Evolutionary conservation across 108 stramenopile genomes (phyloP), one percentile per base, ranked within the genome.

Genomic region (Skeletonema costatum): DNA sequence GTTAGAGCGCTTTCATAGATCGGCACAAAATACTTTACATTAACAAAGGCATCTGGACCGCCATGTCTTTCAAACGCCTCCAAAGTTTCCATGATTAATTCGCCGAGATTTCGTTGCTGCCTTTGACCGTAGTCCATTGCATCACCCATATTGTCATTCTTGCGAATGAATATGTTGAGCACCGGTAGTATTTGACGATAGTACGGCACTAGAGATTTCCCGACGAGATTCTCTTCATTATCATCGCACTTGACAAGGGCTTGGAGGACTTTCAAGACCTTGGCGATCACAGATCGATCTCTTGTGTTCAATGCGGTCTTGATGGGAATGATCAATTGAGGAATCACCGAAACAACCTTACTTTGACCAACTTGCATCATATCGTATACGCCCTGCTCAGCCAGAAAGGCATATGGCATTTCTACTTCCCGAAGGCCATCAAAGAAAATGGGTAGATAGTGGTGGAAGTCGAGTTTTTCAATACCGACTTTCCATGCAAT

Each of bases 231-330:
- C 67, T 90, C 80, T 21, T 88, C 93, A 17, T 91, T 87, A n/a
- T 72, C 63, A 77, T 93, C 93, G 64, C 92, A 91, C 21, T 76
- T 85, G 17, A 96, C 95, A 12, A 96, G 89, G 56, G 88, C 87
- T 77, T 96, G 95, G 10, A 96, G 80, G 39, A 96, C 88, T 76
- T 93, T 92, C 42, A 96, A 81, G 8, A 93, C 93, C 74, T 94
- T 93, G 33, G 93, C 92, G 68, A 96, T 93, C 60, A 96, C 95
- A n/a, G 70, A 76, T 67, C 81, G 71, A 71, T 91, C 69, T 42
- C 95, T 84, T 42, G 95, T 96, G 86, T 94, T 94, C 39, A 96
- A 81, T 9, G 95, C 95, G 33, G 90, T 94, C 71, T 96, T 96
- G 75, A 96, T 87, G 58, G 95, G 95, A 61, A 96, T 90, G 66